Evolutionary conservation across 306 rosid genomes (phyloP), one percentile per base, ranked within the genome.

Genomic region (Trifolium pratense): DNA sequence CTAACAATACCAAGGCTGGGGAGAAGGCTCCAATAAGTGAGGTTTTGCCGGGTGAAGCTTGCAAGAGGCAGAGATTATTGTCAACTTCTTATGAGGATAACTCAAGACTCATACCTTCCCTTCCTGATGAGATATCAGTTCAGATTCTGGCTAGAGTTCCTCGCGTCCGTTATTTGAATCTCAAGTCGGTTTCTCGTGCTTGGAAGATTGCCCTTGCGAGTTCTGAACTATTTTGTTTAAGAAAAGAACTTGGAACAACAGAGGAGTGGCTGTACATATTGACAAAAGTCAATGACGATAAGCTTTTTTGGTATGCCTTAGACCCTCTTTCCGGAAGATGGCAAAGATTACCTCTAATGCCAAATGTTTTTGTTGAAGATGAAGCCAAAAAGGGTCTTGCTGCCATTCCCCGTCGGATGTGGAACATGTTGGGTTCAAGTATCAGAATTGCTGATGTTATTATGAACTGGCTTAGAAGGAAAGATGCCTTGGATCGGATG

Each of bases 261-360:
- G 87, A 83, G 67, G 87, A 83, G 67, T 83, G 87, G 87, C 71
- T 83, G 26, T 83, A 83, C 72, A 45, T 83, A 46, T 61, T 83
- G 25, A 80, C 84, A 1, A 83, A 73, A 68, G 71, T 45, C 53
- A 70, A 80, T 8, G 68, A 76, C 45, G 82, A 80, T 16, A 83
- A 61, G 71, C 84, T 83, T 67, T 59, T 83, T 8, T 80, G 84
- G 87, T 61, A 72, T 73, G 82, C 82, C 32, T 62, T 83, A 42
- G 87, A 83, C 67, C 87, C 87, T 55, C 59, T 72, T 49, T 71
- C 77, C 23, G 53, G 78, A 55, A 80, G 62, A 55, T 80, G 87
- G 84, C 87, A 79, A 68, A 76, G 75, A 77, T 65, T 83, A 53
- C 87, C 84, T 5, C 78, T 66, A 62, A 80, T 83, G 82, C 82